Percentiles rank a stretch among this genome's conserved stretches.
Conservation (phyloP, 2,329 filamentous ascomycete species). For the Dothistroma pini region DNA sequence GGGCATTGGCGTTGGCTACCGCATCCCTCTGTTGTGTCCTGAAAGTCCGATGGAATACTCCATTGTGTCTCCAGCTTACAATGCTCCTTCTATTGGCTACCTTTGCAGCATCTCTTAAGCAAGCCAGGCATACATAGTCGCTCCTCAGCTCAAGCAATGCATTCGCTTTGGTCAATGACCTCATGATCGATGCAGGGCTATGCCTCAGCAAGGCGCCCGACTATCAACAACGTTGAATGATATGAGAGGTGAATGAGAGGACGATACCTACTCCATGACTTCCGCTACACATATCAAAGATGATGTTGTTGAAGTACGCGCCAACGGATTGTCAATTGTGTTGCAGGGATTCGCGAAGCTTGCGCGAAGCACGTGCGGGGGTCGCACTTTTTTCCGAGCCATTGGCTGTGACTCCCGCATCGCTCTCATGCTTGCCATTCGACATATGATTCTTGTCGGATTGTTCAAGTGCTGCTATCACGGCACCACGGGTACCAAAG, state of each 20-base stretch:
- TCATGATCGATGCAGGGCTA: not conserved
- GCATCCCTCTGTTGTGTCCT: not conserved
- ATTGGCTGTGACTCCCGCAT: too few species aligned
- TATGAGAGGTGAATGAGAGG: not conserved
- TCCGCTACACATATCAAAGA: not conserved
- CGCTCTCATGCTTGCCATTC: too few species aligned
- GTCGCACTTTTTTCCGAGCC: too few species aligned
- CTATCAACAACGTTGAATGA: not conserved
- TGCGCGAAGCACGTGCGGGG: too few species aligned
- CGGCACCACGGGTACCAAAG: too few species aligned
- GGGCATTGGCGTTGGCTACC: not conserved
- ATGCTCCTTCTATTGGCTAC: not conserved
- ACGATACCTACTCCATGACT: not conserved
- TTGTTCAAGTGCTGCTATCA: too few species aligned
- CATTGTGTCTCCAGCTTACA: not conserved
- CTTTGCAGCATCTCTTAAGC: not conserved
- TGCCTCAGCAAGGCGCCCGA: not conserved
- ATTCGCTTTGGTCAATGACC: not conserved
- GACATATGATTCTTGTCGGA: too few species aligned
- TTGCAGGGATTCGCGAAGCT: not conserved
- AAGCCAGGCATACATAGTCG: not conserved
- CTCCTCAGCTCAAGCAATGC: not conserved
- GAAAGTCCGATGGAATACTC: too few species aligned
- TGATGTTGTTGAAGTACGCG: not conserved
- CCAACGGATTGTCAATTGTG: not conserved